Conservation (phyloP, 176 grass and related monocot genomes). For the Melocanna baccifera region DNA sequence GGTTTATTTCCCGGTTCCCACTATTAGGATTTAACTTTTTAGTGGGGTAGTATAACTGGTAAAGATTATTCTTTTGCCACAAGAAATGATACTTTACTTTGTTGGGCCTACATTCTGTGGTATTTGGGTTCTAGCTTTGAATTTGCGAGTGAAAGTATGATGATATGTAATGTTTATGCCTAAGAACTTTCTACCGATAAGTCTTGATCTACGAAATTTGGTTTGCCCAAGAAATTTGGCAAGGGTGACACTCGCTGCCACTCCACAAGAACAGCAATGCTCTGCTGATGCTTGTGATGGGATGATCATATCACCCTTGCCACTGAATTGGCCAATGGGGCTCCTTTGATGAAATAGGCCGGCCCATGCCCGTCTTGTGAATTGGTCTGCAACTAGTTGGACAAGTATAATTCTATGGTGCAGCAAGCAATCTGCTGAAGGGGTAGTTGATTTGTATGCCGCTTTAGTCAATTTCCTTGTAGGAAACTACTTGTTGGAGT, state of each 20-base stretch:
- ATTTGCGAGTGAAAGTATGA: background rate
- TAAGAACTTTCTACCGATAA: background rate
- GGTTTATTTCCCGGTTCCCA: background rate
- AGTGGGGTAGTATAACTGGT: background rate
- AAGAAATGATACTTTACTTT: background rate
- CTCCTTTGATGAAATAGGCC: background rate
- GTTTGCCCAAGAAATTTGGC: background rate
- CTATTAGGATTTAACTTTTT: background rate
- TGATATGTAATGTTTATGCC: background rate
- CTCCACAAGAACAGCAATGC: background rate
- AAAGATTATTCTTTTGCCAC: background rate
- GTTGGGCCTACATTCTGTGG: background rate
- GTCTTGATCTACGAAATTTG: background rate
- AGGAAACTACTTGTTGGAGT: background rate
- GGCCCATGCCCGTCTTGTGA: background rate
- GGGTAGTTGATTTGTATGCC: background rate
- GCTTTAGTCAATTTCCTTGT: background rate
- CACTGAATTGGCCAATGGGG: background rate
- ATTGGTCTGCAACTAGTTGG: background rate
- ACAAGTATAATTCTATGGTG: background rate
- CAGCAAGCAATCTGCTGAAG: background rate
- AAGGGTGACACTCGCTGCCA: background rate
- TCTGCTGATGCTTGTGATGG: background rate
- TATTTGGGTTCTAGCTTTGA: background rate
- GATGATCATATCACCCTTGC: background rate